These are phyloP conservation scores for Mayamaea pseudoterrestris DNA, from an alignment of 108 stramenopile species.

Conservation along the genomic window DNA sequence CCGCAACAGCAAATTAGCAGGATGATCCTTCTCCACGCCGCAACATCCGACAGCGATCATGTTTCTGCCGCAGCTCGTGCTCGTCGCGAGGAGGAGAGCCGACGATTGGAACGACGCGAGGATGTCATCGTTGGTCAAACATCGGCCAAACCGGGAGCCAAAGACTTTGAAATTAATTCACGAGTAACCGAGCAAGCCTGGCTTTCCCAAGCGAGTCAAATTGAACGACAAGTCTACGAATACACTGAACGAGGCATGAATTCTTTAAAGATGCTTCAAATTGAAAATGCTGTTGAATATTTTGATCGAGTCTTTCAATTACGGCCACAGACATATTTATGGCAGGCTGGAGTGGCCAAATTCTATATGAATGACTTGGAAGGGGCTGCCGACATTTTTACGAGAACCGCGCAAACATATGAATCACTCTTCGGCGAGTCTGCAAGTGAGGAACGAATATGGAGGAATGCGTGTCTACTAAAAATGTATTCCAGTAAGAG, in stretches of 20 bases:
- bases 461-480: slow-evolving; percentile 64
- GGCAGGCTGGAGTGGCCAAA: slow-evolving; percentile 69
- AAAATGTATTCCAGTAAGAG: slow-evolving; percentile 11
- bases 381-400: slow-evolving; percentile 46
- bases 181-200: slow-evolving; percentile 58
- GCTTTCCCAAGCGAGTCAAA: slow-evolving; percentile 27
- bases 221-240: slow-evolving; percentile 36
- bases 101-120: slow-evolving; percentile 36
- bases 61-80: slow-evolving; percentile 35
- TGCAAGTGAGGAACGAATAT: slow-evolving; percentile 75
- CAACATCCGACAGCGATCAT: no score
- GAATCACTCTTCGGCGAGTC: slow-evolving; percentile 50
- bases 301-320: slow-evolving; percentile 55
- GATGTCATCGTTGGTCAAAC: slow-evolving; percentile 65
- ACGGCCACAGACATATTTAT: slow-evolving; percentile 62
- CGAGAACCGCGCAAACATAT: slow-evolving; percentile 33
- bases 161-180: slow-evolving; percentile 41
- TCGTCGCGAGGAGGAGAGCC: slow-evolving; percentile 53
- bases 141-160: slow-evolving; percentile 51
- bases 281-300: slow-evolving; percentile 36
- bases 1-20: no score
- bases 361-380: slow-evolving; percentile 48
- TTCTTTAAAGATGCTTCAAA: slow-evolving; percentile 34
- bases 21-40: no score
- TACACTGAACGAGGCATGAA: slow-evolving; percentile 49